Percentiles rank a stretch among this genome's conserved stretches.
Conservation (phyloP, 169 alveolate species). For the Plasmodium ovale region DNA sequence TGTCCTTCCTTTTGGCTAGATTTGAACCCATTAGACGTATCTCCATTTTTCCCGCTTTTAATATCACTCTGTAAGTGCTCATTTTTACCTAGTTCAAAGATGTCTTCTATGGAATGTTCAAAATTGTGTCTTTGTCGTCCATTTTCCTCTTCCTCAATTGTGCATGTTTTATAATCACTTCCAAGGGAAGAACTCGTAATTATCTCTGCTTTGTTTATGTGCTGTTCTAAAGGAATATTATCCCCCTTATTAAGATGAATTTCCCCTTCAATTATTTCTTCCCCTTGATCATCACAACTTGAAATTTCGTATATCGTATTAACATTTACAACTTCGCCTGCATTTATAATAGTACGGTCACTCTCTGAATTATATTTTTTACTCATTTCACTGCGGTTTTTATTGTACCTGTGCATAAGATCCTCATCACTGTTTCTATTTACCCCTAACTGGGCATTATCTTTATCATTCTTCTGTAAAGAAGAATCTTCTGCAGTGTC, state of each 20-base stretch:
- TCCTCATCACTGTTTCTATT: background rate
- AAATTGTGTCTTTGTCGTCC: too few species aligned
- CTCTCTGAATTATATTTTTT: background rate
- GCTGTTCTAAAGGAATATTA: background rate
- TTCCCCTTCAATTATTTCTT: background rate
- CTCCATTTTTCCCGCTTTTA: too few species aligned
- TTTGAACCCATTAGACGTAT: too few species aligned
- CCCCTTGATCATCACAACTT: conserved; percentile 5
- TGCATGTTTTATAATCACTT: too few species aligned
- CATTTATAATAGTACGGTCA: background rate
- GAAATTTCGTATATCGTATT: conserved; percentile 7
- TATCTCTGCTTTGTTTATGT: background rate
- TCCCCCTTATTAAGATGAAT: background rate
- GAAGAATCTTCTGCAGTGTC: background rate
- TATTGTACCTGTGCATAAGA: too few species aligned
- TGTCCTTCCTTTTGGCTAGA: too few species aligned
- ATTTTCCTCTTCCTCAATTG: too few species aligned
- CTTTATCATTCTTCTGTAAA: background rate
- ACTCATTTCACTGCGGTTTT: background rate
- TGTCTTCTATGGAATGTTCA: too few species aligned
- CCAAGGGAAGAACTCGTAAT: too few species aligned
- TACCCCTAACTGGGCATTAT: background rate
- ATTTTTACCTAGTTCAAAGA: too few species aligned
- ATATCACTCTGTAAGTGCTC: too few species aligned
- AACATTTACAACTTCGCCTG: background rate